Evolutionary conservation across 176 grass and related monocot species (phyloP).

Genomic region (Oryza meyeriana): DNA sequence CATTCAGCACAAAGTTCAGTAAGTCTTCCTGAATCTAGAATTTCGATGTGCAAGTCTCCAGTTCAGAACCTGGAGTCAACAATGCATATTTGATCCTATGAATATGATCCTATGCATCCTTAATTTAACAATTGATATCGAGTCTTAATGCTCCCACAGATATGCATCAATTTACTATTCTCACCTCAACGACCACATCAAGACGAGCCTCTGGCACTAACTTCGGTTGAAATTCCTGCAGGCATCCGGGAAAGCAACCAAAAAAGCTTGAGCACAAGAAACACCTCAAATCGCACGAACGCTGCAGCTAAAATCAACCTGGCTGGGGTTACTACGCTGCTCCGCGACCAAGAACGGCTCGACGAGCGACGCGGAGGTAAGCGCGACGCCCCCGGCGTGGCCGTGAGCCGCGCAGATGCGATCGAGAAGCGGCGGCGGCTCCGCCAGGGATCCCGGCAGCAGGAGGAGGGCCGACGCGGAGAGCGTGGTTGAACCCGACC

Average conservation of each 20-base stretch:
- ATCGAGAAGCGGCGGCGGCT: slow-evolving; percentile 40
- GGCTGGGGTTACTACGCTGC: slow-evolving; percentile 50
- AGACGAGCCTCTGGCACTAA: slow-evolving; percentile 54
- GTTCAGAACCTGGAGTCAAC: neutral
- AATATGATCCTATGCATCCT: neutral
- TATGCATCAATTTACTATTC: neutral
- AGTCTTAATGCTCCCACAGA: neutral
- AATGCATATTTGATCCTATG: neutral
- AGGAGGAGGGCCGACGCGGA: slow-evolving; percentile 77
- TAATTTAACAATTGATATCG: neutral
- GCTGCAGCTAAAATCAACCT: slow-evolving; percentile 32
- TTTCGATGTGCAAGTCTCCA: neutral
- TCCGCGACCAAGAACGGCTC: slow-evolving; percentile 70
- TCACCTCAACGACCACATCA: slow-evolving; percentile 85
- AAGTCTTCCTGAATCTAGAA: neutral
- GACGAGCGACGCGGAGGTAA: slow-evolving; percentile 62
- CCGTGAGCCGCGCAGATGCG: slow-evolving; percentile 43
- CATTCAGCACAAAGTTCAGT: neutral
- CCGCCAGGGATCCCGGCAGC: slow-evolving; percentile 45
- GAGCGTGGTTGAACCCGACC: slow-evolving; percentile 77
- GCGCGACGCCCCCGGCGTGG: slow-evolving; percentile 47
- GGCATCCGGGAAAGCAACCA: slow-evolving; percentile 20
- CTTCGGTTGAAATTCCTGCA: slow-evolving; percentile 57
- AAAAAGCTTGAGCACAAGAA: neutral
- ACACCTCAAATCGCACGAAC: neutral